Conservation (phyloP, 305 asterid species). For the Plantago coronopus region DNA sequence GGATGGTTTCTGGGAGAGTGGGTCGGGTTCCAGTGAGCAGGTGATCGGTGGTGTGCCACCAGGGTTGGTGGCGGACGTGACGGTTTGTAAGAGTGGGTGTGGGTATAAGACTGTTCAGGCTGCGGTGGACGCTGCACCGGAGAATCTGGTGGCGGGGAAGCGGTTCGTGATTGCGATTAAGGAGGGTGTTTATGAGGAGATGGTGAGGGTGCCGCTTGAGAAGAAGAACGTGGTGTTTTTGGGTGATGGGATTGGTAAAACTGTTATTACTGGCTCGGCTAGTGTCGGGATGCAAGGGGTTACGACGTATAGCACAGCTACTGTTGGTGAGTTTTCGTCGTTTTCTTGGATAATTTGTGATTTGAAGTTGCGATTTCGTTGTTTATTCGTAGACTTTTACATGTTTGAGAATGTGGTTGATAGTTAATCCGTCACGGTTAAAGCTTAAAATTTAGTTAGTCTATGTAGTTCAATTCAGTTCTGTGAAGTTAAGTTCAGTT, state of each 20-base stretch:
- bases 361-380: background rate
- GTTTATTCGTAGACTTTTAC: no score
- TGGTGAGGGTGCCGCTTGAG: conserved; percentile 57
- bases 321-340: conserved; percentile 48
- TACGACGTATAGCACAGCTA: conserved; percentile 61
- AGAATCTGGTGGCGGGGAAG: conserved; percentile 14
- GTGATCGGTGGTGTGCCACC: conserved; percentile 30
- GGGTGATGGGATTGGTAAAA: conserved; percentile 88
- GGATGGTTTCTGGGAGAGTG: conserved; percentile 62
- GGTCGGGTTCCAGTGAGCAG: conserved; percentile 10
- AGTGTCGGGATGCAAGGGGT: conserved; percentile 46
- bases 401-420: no score
- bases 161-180: conserved; percentile 62
- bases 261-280: conserved; percentile 67
- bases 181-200: conserved; percentile 64
- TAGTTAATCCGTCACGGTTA: no score
- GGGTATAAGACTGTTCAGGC: conserved; percentile 40
- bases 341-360: background rate
- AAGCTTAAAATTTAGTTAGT: no score
- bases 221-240: conserved; percentile 69
- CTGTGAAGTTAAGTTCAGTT: no score
- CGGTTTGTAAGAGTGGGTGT: conserved; percentile 50
- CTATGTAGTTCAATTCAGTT: no score
- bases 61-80: conserved; percentile 41
- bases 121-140: conserved; percentile 55